Evolutionary conservation across 768 basidiomycete genomes (phyloP).

Genomic region (Calvatia gigantea): DNA sequence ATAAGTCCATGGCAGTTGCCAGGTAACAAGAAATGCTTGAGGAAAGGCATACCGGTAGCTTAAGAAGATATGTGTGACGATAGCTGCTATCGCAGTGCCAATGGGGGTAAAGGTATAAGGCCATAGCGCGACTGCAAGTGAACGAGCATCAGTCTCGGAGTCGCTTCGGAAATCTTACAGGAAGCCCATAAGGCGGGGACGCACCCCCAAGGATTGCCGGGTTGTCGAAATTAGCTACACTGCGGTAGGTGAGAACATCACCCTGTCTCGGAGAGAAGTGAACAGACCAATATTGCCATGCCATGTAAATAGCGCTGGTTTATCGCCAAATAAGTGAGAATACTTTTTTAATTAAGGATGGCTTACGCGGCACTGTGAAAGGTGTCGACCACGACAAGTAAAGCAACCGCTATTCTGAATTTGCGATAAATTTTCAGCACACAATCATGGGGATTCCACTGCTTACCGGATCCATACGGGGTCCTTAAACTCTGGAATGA

Average conservation of each 20-base stretch:
- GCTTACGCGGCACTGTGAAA: constrained; percentile 5
- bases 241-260: not conserved
- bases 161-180: not conserved
- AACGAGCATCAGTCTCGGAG: not conserved
- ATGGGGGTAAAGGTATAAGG: constrained; percentile 14
- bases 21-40: not conserved
- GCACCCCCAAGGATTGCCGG: not conserved
- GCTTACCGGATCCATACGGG: not conserved
- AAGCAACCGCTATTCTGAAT: constrained; percentile 1
- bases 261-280: not conserved
- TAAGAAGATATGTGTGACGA: constrained; percentile 16
- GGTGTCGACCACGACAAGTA: constrained; percentile 2
- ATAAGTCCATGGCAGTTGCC: not conserved
- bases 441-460: not conserved
- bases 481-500: not conserved
- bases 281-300: not conserved
- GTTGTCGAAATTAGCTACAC: not conserved
- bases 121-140: constrained; percentile 1
- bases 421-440: not conserved
- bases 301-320: not conserved
- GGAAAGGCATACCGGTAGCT: constrained; percentile 8
- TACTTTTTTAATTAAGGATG: not conserved
- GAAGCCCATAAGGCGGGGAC: too few relatives aligned
- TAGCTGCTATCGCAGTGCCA: constrained; percentile 14
- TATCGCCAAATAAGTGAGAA: not conserved